Conservation (phyloP, 345 rosid species). For the Salix exigua region DNA sequence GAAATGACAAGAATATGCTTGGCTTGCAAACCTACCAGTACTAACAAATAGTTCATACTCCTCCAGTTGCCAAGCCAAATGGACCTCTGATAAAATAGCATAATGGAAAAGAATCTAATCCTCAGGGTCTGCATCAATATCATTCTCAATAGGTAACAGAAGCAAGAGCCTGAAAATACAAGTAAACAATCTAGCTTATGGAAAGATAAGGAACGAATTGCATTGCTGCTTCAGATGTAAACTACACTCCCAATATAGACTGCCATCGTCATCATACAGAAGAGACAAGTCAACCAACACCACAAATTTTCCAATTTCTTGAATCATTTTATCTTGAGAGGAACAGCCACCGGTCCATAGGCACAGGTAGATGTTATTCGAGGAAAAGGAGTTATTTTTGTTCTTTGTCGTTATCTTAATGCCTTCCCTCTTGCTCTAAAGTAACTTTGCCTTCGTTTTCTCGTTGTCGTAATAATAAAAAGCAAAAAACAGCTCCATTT, state of each 20-base stretch:
- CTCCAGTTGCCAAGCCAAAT: not conserved
- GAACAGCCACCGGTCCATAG: not conserved
- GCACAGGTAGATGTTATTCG: not conserved
- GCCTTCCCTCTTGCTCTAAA: not conserved
- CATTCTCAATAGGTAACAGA: not conserved
- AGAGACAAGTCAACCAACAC: not conserved
- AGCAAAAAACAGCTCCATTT: not conserved
- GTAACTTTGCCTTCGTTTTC: not conserved
- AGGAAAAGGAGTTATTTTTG: not conserved
- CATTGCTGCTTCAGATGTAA: not conserved
- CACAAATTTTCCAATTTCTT: not conserved
- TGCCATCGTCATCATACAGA: not conserved
- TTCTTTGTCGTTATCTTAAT: not conserved
- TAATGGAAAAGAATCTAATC: not conserved
- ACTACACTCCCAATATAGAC: not conserved
- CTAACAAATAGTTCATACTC: not conserved
- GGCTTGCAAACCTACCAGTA: not conserved
- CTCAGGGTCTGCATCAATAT: not conserved
- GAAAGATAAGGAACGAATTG: not conserved
- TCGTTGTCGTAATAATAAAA: not conserved
- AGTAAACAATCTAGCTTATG: not conserved
- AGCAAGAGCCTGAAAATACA: not conserved
- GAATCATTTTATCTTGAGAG: not conserved
- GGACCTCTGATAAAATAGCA: not conserved
- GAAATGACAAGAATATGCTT: not conserved